These are phyloP conservation scores for Rhododendron henanense DNA, from an alignment of 148 eudicot species.

Conservation along the genomic window DNA sequence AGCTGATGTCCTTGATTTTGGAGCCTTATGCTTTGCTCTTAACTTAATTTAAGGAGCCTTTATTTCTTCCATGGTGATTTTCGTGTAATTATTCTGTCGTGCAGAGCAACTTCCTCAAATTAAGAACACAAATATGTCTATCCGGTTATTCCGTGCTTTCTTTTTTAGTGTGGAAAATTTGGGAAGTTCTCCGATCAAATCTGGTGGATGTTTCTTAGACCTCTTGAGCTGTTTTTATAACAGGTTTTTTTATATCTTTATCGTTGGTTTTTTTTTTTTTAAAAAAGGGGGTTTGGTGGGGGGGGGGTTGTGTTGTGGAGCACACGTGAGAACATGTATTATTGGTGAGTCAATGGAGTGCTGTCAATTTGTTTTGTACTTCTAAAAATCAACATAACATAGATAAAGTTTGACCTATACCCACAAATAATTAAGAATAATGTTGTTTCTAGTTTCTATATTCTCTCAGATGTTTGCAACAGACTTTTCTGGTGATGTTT, in stretches of 20 bases:
- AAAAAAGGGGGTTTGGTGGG: too few species aligned
- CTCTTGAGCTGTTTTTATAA: not conserved
- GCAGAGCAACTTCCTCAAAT: not conserved
- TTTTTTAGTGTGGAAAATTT: not conserved
- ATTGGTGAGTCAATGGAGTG: not conserved
- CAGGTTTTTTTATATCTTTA: not conserved
- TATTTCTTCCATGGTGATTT: not conserved
- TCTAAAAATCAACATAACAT: not conserved
- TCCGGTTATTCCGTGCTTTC: not conserved
- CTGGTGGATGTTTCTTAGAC: not conserved
- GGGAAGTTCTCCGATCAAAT: not conserved
- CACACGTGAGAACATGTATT: not conserved
- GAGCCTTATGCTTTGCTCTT: not conserved
- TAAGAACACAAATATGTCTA: not conserved
- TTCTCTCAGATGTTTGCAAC: not conserved
- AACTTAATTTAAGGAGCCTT: not conserved
- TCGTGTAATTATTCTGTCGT: not conserved
- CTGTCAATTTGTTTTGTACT: not conserved
- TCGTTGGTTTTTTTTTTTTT: not conserved
- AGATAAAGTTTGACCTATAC: not conserved
- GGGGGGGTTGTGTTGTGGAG: too few species aligned
- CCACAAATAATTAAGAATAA: not conserved
- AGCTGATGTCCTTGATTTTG: not conserved
- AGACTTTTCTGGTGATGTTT: conserved; percentile 1
- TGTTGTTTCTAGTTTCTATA: not conserved